Conservation (phyloP, 441 rosid genomes). For the Gossypium laxum region DNA sequence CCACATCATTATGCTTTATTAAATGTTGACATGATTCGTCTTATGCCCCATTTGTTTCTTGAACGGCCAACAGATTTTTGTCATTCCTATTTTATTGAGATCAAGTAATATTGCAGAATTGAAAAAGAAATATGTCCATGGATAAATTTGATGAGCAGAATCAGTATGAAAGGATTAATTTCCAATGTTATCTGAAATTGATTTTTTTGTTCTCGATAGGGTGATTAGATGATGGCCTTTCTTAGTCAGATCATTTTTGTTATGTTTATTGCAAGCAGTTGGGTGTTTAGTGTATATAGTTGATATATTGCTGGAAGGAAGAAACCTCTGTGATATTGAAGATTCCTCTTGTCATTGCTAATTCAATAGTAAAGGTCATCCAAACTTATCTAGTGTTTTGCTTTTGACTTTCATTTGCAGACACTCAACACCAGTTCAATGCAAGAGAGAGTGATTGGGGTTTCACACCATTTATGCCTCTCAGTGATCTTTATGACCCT, state of each 20-base stretch:
- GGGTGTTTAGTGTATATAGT: background rate
- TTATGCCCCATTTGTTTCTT: background rate
- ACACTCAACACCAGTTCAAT: conserved; percentile 81
- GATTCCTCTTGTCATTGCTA: conserved; percentile 5
- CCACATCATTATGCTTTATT: too few relatives aligned
- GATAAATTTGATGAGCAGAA: background rate
- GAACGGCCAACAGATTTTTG: background rate
- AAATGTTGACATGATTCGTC: background rate
- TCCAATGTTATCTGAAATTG: background rate
- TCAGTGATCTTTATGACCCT: conserved; percentile 78
- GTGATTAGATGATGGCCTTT: background rate
- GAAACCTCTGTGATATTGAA: background rate
- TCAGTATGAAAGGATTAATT: background rate
- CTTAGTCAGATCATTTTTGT: background rate
- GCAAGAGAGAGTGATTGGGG: conserved; percentile 92
- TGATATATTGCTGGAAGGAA: background rate
- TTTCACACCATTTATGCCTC: conserved; percentile 83
- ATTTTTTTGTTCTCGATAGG: background rate
- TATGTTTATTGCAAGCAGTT: background rate
- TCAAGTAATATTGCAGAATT: background rate
- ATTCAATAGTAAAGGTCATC: background rate
- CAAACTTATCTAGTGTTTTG: background rate
- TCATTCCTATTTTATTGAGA: background rate
- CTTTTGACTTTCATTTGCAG: conserved; percentile 32
- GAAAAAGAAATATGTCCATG: background rate